Evolutionary conservation across 306 rosid genomes (phyloP).

Genomic region (Oemleria cerasiformis): DNA sequence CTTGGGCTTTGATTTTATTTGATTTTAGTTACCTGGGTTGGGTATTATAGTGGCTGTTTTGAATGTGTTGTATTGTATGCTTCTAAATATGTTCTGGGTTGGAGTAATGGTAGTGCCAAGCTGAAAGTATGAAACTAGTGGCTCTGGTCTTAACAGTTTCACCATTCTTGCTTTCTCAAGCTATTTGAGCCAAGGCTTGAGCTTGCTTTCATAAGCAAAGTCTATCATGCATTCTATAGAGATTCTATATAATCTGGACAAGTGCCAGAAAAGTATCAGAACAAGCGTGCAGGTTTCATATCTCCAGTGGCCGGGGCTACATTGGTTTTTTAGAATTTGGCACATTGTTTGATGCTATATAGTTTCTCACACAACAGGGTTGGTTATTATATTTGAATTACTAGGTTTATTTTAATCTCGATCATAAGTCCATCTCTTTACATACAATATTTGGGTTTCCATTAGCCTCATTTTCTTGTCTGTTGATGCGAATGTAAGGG

Average conservation of each 20-base stretch:
- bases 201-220: neutral
- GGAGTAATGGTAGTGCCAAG: neutral
- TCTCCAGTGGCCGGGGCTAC: neutral
- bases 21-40: neutral
- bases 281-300: neutral
- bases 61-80: neutral
- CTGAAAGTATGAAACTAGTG: neutral
- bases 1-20: neutral
- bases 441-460: neutral
- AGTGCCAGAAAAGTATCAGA: neutral
- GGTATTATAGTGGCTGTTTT: neutral
- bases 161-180: neutral
- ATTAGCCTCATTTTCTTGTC: neutral
- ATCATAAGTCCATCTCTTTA: neutral
- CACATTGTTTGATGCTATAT: no score
- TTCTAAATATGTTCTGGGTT: neutral
- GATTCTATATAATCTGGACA: neutral
- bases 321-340: neutral
- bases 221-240: neutral
- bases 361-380: no score
- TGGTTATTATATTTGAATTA: no score
- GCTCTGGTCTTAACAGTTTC: neutral
- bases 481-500: neutral
- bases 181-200: neutral
- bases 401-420: no score